phyloP scores from a whole-genome alignment of 1,284 basidiomycete species.

The Trichosporon faecale region DNA sequence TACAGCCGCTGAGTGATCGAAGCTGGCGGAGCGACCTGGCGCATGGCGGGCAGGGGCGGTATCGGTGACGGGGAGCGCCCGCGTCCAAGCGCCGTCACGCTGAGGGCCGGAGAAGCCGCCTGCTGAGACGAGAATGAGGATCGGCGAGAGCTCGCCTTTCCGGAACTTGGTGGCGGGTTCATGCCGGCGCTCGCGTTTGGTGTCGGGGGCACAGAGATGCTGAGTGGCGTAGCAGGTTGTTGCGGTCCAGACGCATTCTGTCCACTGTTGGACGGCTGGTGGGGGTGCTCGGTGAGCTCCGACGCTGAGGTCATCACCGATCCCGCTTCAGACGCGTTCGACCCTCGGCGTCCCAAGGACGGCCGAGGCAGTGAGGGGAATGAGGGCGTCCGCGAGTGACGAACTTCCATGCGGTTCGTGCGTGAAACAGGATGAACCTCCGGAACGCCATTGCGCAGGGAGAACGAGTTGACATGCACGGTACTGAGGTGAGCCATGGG shows the following conservation, averaged over 20 bases:
- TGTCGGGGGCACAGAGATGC: constrained; percentile 45
- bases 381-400: constrained; percentile 51
- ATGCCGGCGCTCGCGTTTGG: constrained; percentile 40
- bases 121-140: constrained; percentile 73
- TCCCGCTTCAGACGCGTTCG: constrained; percentile 70
- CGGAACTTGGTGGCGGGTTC: constrained; percentile 46
- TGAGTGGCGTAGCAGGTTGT: constrained; percentile 33
- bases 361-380: constrained; percentile 55
- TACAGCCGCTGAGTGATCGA: constrained; percentile 65
- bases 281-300: constrained; percentile 54
- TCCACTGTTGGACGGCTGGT: background rate
- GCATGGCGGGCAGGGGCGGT: constrained; percentile 82
- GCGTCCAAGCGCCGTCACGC: constrained; percentile 36
- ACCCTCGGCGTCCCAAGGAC: constrained; percentile 63
- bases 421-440: constrained; percentile 66
- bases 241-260: constrained; percentile 30
- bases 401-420: constrained; percentile 48
- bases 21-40: constrained; percentile 49
- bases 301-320: constrained; percentile 59
- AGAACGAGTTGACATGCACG: constrained; percentile 82
- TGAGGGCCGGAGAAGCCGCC: constrained; percentile 46
- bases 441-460: constrained; percentile 69
- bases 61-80: constrained; percentile 86
- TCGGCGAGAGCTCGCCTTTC: constrained; percentile 62
- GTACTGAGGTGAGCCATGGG: constrained; percentile 52